Evolutionary conservation across 768 basidiomycete species (phyloP), one percentile per base, ranked within the genome.

Genomic region (Trametes villosa): DNA sequence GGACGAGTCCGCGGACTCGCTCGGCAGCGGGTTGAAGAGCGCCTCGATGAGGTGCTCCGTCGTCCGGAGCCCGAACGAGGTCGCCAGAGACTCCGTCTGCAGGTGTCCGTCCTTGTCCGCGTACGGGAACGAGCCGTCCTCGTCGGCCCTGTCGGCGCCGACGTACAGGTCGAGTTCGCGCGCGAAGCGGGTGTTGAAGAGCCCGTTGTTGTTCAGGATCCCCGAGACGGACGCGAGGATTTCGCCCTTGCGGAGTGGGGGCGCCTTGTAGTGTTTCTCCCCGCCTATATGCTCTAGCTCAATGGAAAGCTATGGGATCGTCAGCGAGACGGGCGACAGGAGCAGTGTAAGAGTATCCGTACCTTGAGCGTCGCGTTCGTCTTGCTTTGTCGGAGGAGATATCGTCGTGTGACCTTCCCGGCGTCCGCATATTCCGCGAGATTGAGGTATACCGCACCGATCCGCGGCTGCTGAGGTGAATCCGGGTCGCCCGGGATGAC

Each of bases 311-410:
- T 89, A 64, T 7, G 34, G 8, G 9, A 17, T 49, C 13, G 51
- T 31, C 41, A 49, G 41, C 33, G 41, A 46, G 36, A 46, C 13
- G 22, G 18, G 9, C 31, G 15, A 31, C 26, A 44, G 31, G 45
- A 52, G 38, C 47, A 46, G 22, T 27, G 45, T 27, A 38, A n/a
- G n/a, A n/a, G n/a, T 12, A 9, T 3, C 13, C 75, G 13, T 44
- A 89, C 87, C 79, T 88, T 88, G 48, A 93, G 77, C 7, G 86
- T 88, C 1, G 91, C 89, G 65, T 93, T 93, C 38, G 86, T 90
- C 74, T 89, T 91, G 66, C 87, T 90, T 66, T 89, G 83, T 48
- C 83, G 78, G 6, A 92, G 74, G 8, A 91, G 78, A 72, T 91
- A 89, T 7, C 84, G 78, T 18, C 91, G 79, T 11, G 84, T 84